phyloP scores from a whole-genome alignment of 2,329 filamentous ascomycete genomes.

The Lecanosticta acicola region DNA sequence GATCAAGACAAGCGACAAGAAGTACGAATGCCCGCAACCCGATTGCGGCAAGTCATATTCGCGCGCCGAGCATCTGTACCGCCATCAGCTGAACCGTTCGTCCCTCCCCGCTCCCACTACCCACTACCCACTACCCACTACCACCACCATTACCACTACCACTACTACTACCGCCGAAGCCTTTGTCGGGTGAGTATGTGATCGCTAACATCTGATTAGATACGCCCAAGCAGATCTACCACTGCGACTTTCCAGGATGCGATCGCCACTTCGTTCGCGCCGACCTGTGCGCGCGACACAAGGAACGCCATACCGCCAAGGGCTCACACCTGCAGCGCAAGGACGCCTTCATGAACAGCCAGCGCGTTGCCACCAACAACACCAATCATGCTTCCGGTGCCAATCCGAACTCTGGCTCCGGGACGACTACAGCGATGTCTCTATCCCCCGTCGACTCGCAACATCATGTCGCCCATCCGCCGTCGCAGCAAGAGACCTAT shows the following conservation, averaged over 20 bases:
- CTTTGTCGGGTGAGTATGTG: too few species aligned
- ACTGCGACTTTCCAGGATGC: slow-evolving; percentile 88
- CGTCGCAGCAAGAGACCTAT: slow-evolving; percentile 10
- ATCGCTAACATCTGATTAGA: slow-evolving; percentile 47
- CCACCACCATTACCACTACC: background rate
- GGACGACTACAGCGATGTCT: slow-evolving; percentile 13
- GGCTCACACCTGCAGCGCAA: slow-evolving; percentile 71
- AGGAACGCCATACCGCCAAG: slow-evolving; percentile 51
- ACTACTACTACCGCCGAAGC: background rate
- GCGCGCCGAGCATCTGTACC: slow-evolving; percentile 90
- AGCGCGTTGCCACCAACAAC: slow-evolving; percentile 10
- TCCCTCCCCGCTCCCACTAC: slow-evolving; percentile 16
- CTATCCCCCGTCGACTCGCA: slow-evolving; percentile 21
- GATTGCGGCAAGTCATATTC: slow-evolving; percentile 96
- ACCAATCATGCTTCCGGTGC: slow-evolving; percentile 1
- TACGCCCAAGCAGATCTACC: slow-evolving; percentile 89
- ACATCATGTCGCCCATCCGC: slow-evolving; percentile 11
- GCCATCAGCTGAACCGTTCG: slow-evolving; percentile 90
- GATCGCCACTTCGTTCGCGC: slow-evolving; percentile 86
- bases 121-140: background rate
- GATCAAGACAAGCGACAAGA: slow-evolving; percentile 54
- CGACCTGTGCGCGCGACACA: slow-evolving; percentile 72
- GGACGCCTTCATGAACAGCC: slow-evolving; percentile 56
- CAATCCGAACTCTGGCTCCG: slow-evolving; percentile 6
- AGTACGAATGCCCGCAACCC: slow-evolving; percentile 65